Evolutionary conservation across 495 filamentous ascomycete species (phyloP).

Genomic region (Cryomyces minteri): DNA sequence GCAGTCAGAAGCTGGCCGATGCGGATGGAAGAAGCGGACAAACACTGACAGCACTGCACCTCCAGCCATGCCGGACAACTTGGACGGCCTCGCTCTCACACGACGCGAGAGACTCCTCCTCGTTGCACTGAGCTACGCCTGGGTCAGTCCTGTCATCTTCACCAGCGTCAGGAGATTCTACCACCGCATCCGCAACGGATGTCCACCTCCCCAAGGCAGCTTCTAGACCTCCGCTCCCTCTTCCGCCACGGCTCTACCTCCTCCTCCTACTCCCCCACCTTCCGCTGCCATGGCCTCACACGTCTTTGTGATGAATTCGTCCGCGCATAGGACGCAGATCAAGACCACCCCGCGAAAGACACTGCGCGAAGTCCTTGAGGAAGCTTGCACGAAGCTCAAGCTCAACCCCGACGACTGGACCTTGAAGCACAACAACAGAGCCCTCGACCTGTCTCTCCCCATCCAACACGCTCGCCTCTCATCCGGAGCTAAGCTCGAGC

Average conservation of each 20-base stretch:
- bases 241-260: slow-evolving; percentile 2
- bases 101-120: slow-evolving; percentile 7
- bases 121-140: slow-evolving; percentile 7
- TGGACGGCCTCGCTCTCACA: slow-evolving; percentile 5
- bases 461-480: slow-evolving; percentile 74
- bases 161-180: too few species aligned
- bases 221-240: background rate
- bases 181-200: too few species aligned
- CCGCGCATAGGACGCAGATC: slow-evolving; percentile 52
- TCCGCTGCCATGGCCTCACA: slow-evolving; percentile 55
- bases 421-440: slow-evolving; percentile 74
- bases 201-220: background rate
- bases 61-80: background rate
- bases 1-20: too few species aligned
- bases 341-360: slow-evolving; percentile 67
- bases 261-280: background rate
- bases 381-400: slow-evolving; percentile 69
- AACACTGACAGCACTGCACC: background rate
- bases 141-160: background rate
- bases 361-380: slow-evolving; percentile 63
- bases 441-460: slow-evolving; percentile 63
- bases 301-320: slow-evolving; percentile 69
- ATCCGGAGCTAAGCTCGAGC: slow-evolving; percentile 79
- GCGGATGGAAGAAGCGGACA: too few species aligned
- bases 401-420: slow-evolving; percentile 54